These are phyloP conservation scores for Lecanosticta acicola DNA, from an alignment of 2,329 filamentous ascomycete species.

Conservation along the genomic window DNA sequence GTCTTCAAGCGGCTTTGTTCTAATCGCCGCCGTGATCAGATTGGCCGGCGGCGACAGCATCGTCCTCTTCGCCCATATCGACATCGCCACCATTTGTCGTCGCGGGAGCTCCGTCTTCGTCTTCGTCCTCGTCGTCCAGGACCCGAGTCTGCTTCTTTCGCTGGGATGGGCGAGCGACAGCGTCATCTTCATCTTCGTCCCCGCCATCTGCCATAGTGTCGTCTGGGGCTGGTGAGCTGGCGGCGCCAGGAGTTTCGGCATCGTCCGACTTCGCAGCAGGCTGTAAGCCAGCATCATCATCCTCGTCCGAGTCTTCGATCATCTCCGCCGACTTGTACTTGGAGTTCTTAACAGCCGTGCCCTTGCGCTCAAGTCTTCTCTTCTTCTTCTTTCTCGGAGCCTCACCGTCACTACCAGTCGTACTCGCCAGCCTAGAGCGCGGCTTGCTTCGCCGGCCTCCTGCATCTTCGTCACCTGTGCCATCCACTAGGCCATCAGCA, in stretches of 20 bases:
- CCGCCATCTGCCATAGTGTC: constrained; percentile 21
- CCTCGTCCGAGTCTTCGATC: constrained; percentile 69
- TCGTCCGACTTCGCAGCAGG: constrained; percentile 27
- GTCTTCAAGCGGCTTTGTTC: neutral
- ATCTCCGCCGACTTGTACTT: constrained; percentile 87
- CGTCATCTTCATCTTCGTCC: constrained; percentile 26
- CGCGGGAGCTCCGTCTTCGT: constrained; percentile 29
- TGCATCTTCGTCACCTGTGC: constrained; percentile 39
- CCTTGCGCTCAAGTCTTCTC: constrained; percentile 54
- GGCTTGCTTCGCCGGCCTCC: constrained; percentile 37
- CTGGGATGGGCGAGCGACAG: constrained; percentile 10
- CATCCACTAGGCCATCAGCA: constrained; percentile 38
- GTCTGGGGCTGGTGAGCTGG: constrained; percentile 16
- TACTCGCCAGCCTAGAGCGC: constrained; percentile 27
- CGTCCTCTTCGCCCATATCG: constrained; percentile 5
- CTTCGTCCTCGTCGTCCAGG: constrained; percentile 33
- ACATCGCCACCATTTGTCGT: constrained; percentile 3
- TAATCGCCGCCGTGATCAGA: constrained; percentile 17
- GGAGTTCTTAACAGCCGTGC: constrained; percentile 34
- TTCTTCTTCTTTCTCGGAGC: constrained; percentile 60
- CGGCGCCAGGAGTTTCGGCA: constrained; percentile 20
- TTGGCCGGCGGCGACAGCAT: constrained; percentile 12
- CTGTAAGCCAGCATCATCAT: constrained; percentile 36
- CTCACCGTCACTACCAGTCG: constrained; percentile 41
- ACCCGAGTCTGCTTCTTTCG: constrained; percentile 30